These are phyloP conservation scores for Pelargonium citronellum DNA, from an alignment of 441 rosid genomes.

Conservation along the genomic window DNA sequence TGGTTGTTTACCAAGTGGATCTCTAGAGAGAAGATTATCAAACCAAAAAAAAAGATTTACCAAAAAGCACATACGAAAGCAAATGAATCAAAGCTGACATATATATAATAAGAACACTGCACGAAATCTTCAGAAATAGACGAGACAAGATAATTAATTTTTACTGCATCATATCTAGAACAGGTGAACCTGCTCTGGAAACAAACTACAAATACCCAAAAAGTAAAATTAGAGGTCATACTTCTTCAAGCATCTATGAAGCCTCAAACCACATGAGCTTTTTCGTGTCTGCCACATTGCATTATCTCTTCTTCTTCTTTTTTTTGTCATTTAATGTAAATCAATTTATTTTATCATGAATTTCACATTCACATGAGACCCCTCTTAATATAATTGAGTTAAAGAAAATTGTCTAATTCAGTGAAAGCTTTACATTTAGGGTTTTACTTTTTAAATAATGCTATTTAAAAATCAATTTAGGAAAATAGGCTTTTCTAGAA, in stretches of 20 bases:
- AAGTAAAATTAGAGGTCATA: neutral
- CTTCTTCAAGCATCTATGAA: neutral
- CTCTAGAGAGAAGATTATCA: slow-evolving; percentile 36
- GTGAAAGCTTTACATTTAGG: too few relatives aligned
- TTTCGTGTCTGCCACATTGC: neutral
- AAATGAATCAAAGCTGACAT: neutral
- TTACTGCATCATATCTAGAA: neutral
- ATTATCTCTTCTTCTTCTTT: neutral
- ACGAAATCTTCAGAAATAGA: neutral
- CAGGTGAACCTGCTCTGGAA: neutral
- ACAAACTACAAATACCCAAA: neutral
- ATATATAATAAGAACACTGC: neutral
- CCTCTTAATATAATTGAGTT: too few relatives aligned
- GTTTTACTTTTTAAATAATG: too few relatives aligned
- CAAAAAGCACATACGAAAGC: neutral
- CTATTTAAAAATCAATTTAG: too few relatives aligned
- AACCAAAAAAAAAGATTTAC: slow-evolving; percentile 12
- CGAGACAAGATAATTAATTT: neutral
- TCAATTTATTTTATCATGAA: neutral
- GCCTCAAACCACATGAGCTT: neutral
- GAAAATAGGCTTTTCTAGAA: too few relatives aligned
- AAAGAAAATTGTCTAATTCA: too few relatives aligned
- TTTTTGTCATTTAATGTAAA: neutral
- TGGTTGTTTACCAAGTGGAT: slow-evolving; percentile 36
- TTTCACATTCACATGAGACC: neutral